Evolutionary conservation across 257 asterid species (phyloP), one percentile per base, ranked within the genome.

Genomic region (Craterostigma plantagineum): DNA sequence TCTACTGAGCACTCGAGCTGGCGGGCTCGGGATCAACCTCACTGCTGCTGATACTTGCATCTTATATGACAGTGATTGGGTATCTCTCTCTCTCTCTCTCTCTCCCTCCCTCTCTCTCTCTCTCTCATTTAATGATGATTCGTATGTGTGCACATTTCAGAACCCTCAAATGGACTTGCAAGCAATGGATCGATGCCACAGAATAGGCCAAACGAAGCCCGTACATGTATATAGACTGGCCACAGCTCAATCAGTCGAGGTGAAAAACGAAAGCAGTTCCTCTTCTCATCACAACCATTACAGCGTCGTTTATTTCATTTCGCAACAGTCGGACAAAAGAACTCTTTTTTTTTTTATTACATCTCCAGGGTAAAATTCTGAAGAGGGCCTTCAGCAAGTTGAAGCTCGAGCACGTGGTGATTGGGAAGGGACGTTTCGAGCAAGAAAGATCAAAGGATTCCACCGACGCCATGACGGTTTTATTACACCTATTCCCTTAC

Each of bases 31-130:
- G 44, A 90, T 90, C 54, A 90, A 90, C 72, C 99, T 90, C 39
- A 83, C 96, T 48, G 67, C 96, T 57, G 99, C 99, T 11, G 99
- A 90, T 57, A 90, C 99, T 61, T 83, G 96, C 86, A 83, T 90
- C 56, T 59, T 90, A 37, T 90, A 90, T 23, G 99, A 90, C 66
- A 90, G 96, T 63, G 99, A 90, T 46, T 90, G 99, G 99, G 99
- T 83, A 75, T 33, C 47, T 49, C 50, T n/a, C 46, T 59, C 56
- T 50, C 37, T 4, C 43, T 23, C 37, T 34, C 49, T 45, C 48
- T 13, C 38, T 47, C 34, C 27, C 56, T 42, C 53, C 49, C 52
- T 36, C 0, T 16, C 33, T 34, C 53, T 14, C 30, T n/a, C 16
- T 40, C 45, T n/a, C 15, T 16, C 13, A 5, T 16, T 11, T 12